phyloP scores from a whole-genome alignment of 1,284 basidiomycete genomes.

The Vanrija pseudolonga region DNA sequence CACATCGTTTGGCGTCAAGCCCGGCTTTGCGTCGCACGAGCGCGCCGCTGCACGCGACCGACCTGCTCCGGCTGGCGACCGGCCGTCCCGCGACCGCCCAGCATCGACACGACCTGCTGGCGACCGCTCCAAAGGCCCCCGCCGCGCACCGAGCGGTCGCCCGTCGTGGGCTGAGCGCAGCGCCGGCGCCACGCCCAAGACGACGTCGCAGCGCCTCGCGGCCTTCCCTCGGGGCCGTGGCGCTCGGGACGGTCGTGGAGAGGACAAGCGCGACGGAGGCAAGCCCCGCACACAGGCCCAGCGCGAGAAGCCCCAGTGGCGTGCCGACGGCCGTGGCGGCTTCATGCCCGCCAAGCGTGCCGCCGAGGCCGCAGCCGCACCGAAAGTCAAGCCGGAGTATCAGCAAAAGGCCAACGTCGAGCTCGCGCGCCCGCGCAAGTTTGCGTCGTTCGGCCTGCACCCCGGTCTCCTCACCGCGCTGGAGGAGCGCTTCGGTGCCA shows the following conservation, averaged over 20 bases:
- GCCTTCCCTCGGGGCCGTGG: not conserved
- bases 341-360: not conserved
- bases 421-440: slow-evolving; percentile 18
- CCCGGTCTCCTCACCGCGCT: slow-evolving; percentile 60
- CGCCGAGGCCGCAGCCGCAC: not conserved
- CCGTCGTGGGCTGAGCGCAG: no score
- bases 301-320: not conserved
- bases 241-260: no score
- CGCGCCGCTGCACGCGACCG: not conserved
- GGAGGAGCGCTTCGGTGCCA: slow-evolving; percentile 53
- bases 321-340: not conserved
- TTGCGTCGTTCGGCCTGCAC: slow-evolving; percentile 50
- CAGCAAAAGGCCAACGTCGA: slow-evolving; percentile 7
- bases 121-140: no score
- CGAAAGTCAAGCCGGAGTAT: not conserved
- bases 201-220: slow-evolving; percentile 2
- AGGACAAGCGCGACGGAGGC: not conserved
- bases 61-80: no score
- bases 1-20: no score
- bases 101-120: no score
- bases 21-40: no score
- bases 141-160: no score
- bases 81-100: no score
- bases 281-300: no score
- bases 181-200: not conserved